A percentile compares a stretch with the other conserved stretches of the same genome.
phyloP scores from a whole-genome alignment of 2,329 filamentous ascomycete species.

The Leptosphaerulina australis region DNA sequence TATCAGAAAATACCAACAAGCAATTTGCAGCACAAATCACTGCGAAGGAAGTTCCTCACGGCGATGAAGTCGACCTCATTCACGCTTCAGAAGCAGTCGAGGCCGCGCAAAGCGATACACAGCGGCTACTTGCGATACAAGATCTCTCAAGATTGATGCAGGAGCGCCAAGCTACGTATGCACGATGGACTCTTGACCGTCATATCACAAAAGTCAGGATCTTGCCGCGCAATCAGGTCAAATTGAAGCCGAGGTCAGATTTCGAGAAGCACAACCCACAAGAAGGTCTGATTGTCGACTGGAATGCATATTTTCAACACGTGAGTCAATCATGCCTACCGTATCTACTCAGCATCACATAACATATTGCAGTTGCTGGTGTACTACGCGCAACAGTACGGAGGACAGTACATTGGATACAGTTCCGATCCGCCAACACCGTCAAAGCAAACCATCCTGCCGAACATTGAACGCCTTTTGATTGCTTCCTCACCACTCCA shows the following conservation, averaged over 20 bases:
- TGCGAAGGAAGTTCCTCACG: slow-evolving; percentile 54
- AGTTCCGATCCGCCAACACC: slow-evolving; percentile 37
- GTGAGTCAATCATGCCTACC: slow-evolving; percentile 20
- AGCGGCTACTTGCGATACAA: slow-evolving; percentile 25
- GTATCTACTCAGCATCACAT: not conserved
- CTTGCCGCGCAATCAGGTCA: slow-evolving; percentile 29
- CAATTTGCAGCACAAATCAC: slow-evolving; percentile 37
- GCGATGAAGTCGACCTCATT: slow-evolving; percentile 46
- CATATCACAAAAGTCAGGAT: slow-evolving; percentile 45
- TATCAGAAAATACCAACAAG: slow-evolving; percentile 31
- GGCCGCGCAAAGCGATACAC: slow-evolving; percentile 18
- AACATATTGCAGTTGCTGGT: slow-evolving; percentile 33
- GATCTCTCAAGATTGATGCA: slow-evolving; percentile 30
- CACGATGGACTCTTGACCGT: slow-evolving; percentile 47
- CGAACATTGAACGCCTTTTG: slow-evolving; percentile 47
- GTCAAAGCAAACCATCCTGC: slow-evolving; percentile 42
- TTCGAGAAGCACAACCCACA: slow-evolving; percentile 32
- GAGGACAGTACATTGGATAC: slow-evolving; percentile 48
- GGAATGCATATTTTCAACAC: slow-evolving; percentile 37
- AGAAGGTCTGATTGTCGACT: slow-evolving; percentile 32
- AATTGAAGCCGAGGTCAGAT: slow-evolving; percentile 25
- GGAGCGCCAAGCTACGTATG: slow-evolving; percentile 41
- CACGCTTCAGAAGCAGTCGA: slow-evolving; percentile 38
- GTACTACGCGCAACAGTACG: slow-evolving; percentile 41
- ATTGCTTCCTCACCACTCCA: slow-evolving; percentile 48